Evolutionary conservation across 257 asterid genomes (phyloP), one percentile per base, ranked within the genome.

Genomic region (Solanum chilense): DNA sequence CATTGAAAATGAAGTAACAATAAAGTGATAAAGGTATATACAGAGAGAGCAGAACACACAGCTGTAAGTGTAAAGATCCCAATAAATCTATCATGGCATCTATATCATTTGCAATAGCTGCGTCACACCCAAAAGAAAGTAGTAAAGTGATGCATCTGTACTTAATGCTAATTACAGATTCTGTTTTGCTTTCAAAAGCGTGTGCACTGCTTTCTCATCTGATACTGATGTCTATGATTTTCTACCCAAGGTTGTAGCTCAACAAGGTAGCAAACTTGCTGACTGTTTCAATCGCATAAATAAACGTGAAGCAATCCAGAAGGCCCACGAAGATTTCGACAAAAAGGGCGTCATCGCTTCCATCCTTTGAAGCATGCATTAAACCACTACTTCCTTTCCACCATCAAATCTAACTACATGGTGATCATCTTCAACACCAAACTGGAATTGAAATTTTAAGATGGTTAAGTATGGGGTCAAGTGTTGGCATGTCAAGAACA

Each of bases 241-340:
- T 13, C 81, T 66, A 35, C 45, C 49, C 62, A 85, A 96, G 99
- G 98, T 95, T 35, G 98, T 97, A 62, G 96, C 97, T 85, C 98
- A 96, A 88, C 98, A 96, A 95, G 99, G 98, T 71, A 80, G 86
- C 4, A 95, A 95, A 87, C 93, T 96, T 77, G 98, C 99, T 25
- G 91, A 94, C 47, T 96, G 99, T 88, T 95, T 96, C 93, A 91
- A 95, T 71, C 91, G 96, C 35, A 93, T 91, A 97, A 95, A 90
- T 3, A 45, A 42, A 18, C 94, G 99, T 68, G 96, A 95, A 91
- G 89, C 49, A 78, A 90, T 60, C 99, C 98, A 3, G 95, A 95
- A 93, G 98, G 98, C 39, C 98, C 99, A 8, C 41, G 93, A 66
- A 93, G 97, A 91, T 94, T 96, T 91, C 86, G 98, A 74, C 94